Base-by-base conservation (phyloP, 2,329 filamentous ascomycete genomes). In the Aspergillus tubingensis region DNA sequence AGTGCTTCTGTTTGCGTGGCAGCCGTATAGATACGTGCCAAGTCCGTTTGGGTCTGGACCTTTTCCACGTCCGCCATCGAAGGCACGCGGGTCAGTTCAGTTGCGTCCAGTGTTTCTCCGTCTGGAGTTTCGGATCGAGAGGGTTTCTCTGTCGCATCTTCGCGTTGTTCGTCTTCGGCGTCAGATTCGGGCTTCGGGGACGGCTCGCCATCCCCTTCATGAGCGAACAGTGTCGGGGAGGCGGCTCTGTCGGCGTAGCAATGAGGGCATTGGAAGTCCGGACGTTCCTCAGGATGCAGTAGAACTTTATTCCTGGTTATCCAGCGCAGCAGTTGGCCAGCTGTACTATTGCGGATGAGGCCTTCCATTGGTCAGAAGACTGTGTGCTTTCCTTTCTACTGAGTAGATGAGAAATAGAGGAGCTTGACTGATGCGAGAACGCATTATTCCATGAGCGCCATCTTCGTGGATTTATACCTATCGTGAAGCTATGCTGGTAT, bases 1-100 rank as follows among this genome's bases (percentile, higher is more conserved):
- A 55, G 53, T 27, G 39, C 27, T n/a, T 55, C 53, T 39, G 53
- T 55, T 41, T 55, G 53, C 27, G 53, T 55, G 27, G 53, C 53
- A 11, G 19, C 39, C 4, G 53, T 32, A 19, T 55, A 55, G 21
- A 55, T 39, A 15, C 53, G 53, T 8, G 53, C 53, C 21, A 55
- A 27, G 8, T 55, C 53, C 11, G 41, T 19, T 47, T 55, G 53
- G 10, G 53, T 47, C 38, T 41, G 53, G 10, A 55, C 41, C 53
- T 55, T 55, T 32, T 55, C 53, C 25, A 55, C 39, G 25, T 55
- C 53, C 5, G 23, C 30, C 53, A 55, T 55, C 5, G 53, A 55
- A 19, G 53, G 53, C 53, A 55, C 53, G 8, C 53, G 53, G 25
- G 38, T 38, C 25, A 55, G 19, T 3, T 44, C 25, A 36, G 51